Percentiles rank a stretch among this genome's conserved stretches.
phyloP scores from a whole-genome alignment of 495 filamentous ascomycete species.

The Hypomontagnella monticulosa region DNA sequence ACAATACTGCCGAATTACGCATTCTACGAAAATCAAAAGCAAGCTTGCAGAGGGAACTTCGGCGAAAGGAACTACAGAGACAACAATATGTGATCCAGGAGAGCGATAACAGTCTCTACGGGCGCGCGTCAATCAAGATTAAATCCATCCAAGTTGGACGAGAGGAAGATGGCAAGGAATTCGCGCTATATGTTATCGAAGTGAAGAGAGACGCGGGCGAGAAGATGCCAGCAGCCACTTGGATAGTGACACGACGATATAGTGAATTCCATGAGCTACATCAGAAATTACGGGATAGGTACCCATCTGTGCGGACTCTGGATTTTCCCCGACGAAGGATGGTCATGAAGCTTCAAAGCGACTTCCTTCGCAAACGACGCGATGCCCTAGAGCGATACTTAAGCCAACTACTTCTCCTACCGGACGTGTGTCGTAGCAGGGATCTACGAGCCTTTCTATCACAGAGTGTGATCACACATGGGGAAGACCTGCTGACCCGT shows the following conservation, averaged over 20 bases:
- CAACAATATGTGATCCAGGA: conserved; percentile 98
- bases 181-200: conserved; percentile 91
- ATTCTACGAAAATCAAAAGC: conserved; percentile 94
- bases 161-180: conserved; percentile 93
- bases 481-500: conserved; percentile 53
- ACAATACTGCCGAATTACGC: conserved; percentile 90
- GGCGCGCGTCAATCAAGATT: conserved; percentile 87
- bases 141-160: conserved; percentile 90
- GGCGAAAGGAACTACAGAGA: conserved; percentile 92
- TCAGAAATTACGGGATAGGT: conserved; percentile 82
- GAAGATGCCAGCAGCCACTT: conserved; percentile 85
- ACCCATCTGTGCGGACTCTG: conserved; percentile 84
- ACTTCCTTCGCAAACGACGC: conserved; percentile 91
- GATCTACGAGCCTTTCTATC: conserved; percentile 95
- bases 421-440: conserved; percentile 92
- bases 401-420: conserved; percentile 80
- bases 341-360: conserved; percentile 94
- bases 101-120: conserved; percentile 96
- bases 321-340: conserved; percentile 92
- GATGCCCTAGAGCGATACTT: conserved; percentile 86
- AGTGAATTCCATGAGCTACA: conserved; percentile 98
- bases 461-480: conserved; percentile 78
- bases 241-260: conserved; percentile 84
- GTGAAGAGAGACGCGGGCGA: conserved; percentile 89
- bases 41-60: conserved; percentile 89